Evolutionary conservation across 148 eudicot species (phyloP), one percentile per base, ranked within the genome.

Genomic region (Rhododendron ovatum): DNA sequence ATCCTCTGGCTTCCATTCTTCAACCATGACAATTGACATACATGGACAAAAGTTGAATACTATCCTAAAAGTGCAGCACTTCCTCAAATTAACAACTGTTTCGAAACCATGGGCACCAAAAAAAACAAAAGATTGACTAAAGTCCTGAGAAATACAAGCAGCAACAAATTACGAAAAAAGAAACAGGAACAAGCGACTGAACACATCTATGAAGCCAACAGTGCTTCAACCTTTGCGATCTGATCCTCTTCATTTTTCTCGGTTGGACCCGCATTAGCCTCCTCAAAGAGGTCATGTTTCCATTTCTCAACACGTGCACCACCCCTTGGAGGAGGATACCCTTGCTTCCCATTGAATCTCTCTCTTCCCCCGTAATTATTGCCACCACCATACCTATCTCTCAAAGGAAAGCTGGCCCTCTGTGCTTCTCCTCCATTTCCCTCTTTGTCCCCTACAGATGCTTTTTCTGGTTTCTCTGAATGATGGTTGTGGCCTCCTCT

Each of bases 231-330:
- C 87, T 95, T 96, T 18, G 98, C 96, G 76, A 95, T 90, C 53
- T 93, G 95, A 85, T 96, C 98, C 86, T 96, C 98, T 82, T 95
- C 98, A 1, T 88, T 93, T 88, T 95, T 95, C 78, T 92, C 86
- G 28, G 88, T 77, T 26, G 98, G 95, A 61, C 95, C 94, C 69
- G 47, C 83, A 76, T 93, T 93, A 26, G 95, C 92, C 91, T 95
- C 98, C 45, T 95, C 92, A 80, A 83, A 96, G 87, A 96, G 86
- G 86, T 96, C 99, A 85, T 96, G 99, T 87, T 95, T 96, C 99
- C 99, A 96, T 87, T 96, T 96, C 79, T 96, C 98, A 81, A 80
- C 96, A 57, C 90, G 92, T 3, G 78, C 91, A 22, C 94, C 91
- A 22, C 93, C 92, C 87, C 89, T 84, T 26, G 93, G 86, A 73